Evolutionary conservation across 306 rosid genomes (phyloP), one percentile per base, ranked within the genome.

Genomic region (Quercus robur): DNA sequence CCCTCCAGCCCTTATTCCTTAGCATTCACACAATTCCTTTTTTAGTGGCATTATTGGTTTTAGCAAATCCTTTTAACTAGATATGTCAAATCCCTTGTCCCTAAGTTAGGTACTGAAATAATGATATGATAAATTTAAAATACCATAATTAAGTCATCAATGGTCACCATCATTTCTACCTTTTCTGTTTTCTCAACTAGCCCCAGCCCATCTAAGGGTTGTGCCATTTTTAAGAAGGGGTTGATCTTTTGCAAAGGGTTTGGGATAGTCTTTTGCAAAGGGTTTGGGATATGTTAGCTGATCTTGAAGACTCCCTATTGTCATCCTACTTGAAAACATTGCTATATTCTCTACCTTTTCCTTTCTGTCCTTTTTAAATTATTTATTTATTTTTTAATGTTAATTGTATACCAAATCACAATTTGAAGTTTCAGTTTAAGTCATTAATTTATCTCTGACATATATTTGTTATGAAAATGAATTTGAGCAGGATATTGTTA

Each of bases 401-500:
- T 25, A 21, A 41, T 6, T 54, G 15, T 70, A 18, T 4, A 21
- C 5, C 49, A 20, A 44, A 57, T 59, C 25, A 31, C 38, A 52
- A 54, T 74, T 20, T 59, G 56, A 49, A 76, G 17, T 49, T 75
- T 31, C 77, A 66, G 52, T 80, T 73, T 80, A 64, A 75, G 46
- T 76, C 56, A 78, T 62, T 25, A 12, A 54, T 71, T 30, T 56
- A 51, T 72, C 8, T 46, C 59, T 86, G 73, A 83, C 5, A 9
- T 62, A 14, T 38, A 15, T 71, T 59, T 31, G 51, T 73, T 83
- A 77, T 72, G 73, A 46, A 74, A 72, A 77, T 67, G 21, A 57
- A 72, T 81, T 81, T 71, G 68, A 56, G 73, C 90, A 92, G 94
- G 94, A 90, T 44, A 71, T 88, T 64, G 81, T 87, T 61, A 80